Base-by-base conservation (phyloP, 1,284 basidiomycete genomes). In the Cryptococcus hybrid region DNA sequence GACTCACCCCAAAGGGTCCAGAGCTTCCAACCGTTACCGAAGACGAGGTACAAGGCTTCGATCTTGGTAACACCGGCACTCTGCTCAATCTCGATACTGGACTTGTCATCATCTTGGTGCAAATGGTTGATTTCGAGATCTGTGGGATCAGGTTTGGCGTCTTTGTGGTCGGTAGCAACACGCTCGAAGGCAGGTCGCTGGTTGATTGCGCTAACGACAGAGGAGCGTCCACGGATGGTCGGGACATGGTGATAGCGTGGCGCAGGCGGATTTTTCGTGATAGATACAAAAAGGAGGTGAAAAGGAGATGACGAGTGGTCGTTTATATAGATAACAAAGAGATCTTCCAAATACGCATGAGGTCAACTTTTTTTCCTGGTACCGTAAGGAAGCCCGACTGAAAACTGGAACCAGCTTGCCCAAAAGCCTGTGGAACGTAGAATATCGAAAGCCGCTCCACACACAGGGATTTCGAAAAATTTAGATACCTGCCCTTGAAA, bases 21-120 rank as follows among this genome's bases (percentile, higher is more conserved):
- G 12, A 75, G 51, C 42, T 63, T 64, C 54, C 58, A 62, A 40
- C 68, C 68, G 44, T 57, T 60, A 7, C 67, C 64, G 54, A 70
- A 74, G 40, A 74, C 73, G 45, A 67, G 49, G 59, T 74, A 75
- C 3, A 75, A 52, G 7, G 73, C 61, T 53, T 75, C 73, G 38
- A 75, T 75, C 57, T 70, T 70, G 47, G 70, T 68, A 3, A 73
- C 73, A 45, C 73, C 73, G n/a, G 62, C 63, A 37, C 64, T 57
- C 58, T 73, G 67, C 40, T 70, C 66, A 4, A 59, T 39, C 1
- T 55, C 60, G 8, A 52, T 38, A 24, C 38, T 53, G 15, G 51
- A 40, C 46, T 50, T 56, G 35, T 55, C 57, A 38, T 47, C 51
- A n/a, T 52, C 48, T 18, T 18, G 18, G 18, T 18, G 18, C 18